Base-by-base conservation (phyloP, 768 basidiomycete genomes). In the Phaffia tasmanica region DNA sequence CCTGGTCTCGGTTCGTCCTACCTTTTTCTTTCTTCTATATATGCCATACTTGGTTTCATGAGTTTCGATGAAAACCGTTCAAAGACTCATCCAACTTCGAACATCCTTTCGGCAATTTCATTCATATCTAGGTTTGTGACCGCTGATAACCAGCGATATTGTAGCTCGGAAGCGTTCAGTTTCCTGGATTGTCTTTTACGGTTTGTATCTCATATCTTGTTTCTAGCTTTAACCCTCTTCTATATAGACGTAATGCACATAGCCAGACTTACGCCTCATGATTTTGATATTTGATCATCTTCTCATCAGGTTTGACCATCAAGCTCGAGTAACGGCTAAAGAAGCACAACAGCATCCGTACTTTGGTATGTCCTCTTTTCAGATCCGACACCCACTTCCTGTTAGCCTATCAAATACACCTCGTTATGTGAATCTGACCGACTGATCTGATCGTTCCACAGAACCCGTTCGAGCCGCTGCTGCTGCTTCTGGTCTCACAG, bases 321-420 rank as follows among this genome's bases (percentile, higher is more conserved):
- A 95, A 79, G 92, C 94, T 75, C 85, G 94, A 63, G 81, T 97
- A 67, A 98, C 94, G 8, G 94, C 94, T 59, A 84, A 85, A 70
- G 94, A 98, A 76, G 89, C 90, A 6, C 91, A 94, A 75, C 81
- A 80, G 21, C 93, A 95, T 72, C 81, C 86, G n/a, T 97, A 95
- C 79, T 98, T 97, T 74, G 87, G 73, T 65, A 0, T 15, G 63
- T 30, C 58, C 47, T 16, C 19, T 5, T 42, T 42, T 11, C 4
- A 42, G 35, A 42, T 42, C 11, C 35, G 11, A 42, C 11, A 11
- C 11, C 4, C 35, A 42, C 11, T 42, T 11, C 35, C 11, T 42
- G 35, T 42, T n/a, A n/a, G n/a, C n/a, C n/a, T n/a, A n/a, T n/a
- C n/a, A n/a, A n/a, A n/a, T n/a, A n/a, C n/a, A n/a, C n/a, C n/a